phyloP scores from a whole-genome alignment of 352 stramenopile genomes.

The Phytophthora vignae region DNA sequence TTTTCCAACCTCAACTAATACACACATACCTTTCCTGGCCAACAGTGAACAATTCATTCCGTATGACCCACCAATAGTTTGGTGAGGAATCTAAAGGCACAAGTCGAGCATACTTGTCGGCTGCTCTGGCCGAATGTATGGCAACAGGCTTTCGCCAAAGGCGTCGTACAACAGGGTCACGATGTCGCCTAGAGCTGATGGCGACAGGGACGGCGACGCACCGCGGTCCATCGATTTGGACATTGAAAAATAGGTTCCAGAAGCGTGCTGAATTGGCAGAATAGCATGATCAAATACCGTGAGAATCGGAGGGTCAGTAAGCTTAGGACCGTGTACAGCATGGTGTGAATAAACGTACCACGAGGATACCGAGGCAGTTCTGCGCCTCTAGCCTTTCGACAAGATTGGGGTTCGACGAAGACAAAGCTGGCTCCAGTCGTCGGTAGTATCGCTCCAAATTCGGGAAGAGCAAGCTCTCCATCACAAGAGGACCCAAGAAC shows the following conservation, averaged over 20 bases:
- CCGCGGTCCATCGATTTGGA: slow-evolving; percentile 46
- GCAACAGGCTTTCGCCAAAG: slow-evolving; percentile 81
- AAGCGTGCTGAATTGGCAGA: slow-evolving; percentile 64
- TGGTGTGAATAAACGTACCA: slow-evolving; percentile 52
- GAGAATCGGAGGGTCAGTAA: not conserved
- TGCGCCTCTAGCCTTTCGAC: slow-evolving; percentile 86
- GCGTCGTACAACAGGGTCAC: slow-evolving; percentile 74
- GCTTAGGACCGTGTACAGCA: not conserved
- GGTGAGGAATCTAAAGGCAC: slow-evolving; percentile 42
- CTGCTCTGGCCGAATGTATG: slow-evolving; percentile 72
- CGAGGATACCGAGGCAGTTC: slow-evolving; percentile 87
- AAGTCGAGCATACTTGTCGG: slow-evolving; percentile 54
- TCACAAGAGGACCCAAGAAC: slow-evolving; percentile 91
- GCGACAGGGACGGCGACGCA: slow-evolving; percentile 38
- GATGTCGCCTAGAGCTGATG: slow-evolving; percentile 56
- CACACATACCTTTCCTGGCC: not conserved
- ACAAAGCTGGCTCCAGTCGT: slow-evolving; percentile 82
- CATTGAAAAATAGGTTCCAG: slow-evolving; percentile 82
- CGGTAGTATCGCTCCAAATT: slow-evolving; percentile 90
- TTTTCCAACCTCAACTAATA: not conserved
- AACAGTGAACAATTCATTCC: slow-evolving; percentile 24
- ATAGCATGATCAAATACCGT: slow-evolving; percentile 1
- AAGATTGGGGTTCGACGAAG: slow-evolving; percentile 75
- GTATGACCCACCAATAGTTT: slow-evolving; percentile 1
- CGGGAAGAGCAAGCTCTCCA: slow-evolving; percentile 94